Conservation (phyloP, 108 stramenopile species). For the Nitzschia inconspicua region DNA sequence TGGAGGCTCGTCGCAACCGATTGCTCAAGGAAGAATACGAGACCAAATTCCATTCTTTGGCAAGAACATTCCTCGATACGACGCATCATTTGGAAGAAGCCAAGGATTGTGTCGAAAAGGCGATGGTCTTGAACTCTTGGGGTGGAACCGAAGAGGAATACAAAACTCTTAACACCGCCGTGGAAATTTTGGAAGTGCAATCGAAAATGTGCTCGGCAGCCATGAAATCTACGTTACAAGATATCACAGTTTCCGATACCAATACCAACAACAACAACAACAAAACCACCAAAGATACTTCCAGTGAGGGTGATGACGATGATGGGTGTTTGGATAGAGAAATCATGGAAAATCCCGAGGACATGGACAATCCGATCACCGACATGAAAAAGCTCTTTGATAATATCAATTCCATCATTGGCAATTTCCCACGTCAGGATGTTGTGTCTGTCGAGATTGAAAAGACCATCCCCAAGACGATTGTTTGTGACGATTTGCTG, state of each 20-base stretch:
- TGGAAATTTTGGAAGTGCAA: background rate
- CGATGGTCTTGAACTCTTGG: background rate
- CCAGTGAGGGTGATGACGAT: background rate
- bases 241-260: too few relatives aligned
- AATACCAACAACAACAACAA: too few relatives aligned
- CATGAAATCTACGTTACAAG: background rate
- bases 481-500: conserved; percentile 14
- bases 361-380: conserved; percentile 1
- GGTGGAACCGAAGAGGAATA: background rate
- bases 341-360: too few relatives aligned
- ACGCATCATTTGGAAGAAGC: background rate
- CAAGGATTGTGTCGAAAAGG: background rate
- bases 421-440: conserved; percentile 2
- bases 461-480: background rate
- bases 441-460: conserved; percentile 5
- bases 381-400: conserved; percentile 16
- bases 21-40: conserved; percentile 7
- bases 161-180: background rate
- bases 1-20: too few relatives aligned
- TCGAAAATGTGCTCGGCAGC: conserved; percentile 3
- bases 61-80: background rate
- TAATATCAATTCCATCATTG: background rate
- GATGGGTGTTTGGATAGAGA: background rate
- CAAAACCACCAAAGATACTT: too few relatives aligned
- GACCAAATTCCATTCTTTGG: background rate